phyloP scores from a whole-genome alignment of 768 basidiomycete species.

The Boletus rubroflammeus region DNA sequence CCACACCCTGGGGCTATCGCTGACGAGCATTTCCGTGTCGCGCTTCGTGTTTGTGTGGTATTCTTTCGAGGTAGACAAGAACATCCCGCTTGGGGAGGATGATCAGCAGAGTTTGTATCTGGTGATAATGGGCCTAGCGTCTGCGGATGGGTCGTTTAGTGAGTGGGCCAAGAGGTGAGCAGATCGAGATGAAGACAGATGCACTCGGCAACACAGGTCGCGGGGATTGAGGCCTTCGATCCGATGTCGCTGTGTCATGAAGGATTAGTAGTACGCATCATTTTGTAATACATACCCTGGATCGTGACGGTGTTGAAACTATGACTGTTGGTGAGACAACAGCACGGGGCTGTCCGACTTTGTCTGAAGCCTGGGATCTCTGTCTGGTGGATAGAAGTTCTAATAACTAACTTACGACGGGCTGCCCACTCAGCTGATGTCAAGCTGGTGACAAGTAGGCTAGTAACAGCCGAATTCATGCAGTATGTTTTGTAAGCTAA shows the following conservation, averaged over 20 bases:
- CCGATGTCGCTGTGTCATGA: neutral
- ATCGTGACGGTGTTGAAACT: too few relatives aligned
- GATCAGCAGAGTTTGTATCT: slow-evolving; percentile 36
- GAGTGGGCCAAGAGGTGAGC: neutral
- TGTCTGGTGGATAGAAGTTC: too few relatives aligned
- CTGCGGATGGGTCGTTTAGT: slow-evolving; percentile 1
- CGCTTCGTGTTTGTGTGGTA: slow-evolving; percentile 31
- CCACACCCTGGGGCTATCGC: slow-evolving; percentile 16
- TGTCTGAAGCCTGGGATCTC: too few relatives aligned
- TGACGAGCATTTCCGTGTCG: slow-evolving; percentile 14
- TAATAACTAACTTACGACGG: too few relatives aligned
- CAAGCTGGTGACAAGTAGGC: too few relatives aligned
- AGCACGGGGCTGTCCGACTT: too few relatives aligned
- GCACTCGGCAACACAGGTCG: neutral
- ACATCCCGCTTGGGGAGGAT: slow-evolving; percentile 30
- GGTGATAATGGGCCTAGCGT: slow-evolving; percentile 20
- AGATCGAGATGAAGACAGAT: neutral
- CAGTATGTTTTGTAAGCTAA: too few relatives aligned
- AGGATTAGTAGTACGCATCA: neutral
- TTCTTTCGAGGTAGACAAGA: slow-evolving; percentile 20
- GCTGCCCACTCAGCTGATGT: too few relatives aligned
- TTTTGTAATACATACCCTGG: neutral
- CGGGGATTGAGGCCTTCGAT: too few relatives aligned
- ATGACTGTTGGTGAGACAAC: too few relatives aligned
- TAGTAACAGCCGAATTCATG: too few relatives aligned